Evolutionary conservation across 345 rosid genomes (phyloP), one percentile per base, ranked within the genome.

Genomic region (Populus simonii): DNA sequence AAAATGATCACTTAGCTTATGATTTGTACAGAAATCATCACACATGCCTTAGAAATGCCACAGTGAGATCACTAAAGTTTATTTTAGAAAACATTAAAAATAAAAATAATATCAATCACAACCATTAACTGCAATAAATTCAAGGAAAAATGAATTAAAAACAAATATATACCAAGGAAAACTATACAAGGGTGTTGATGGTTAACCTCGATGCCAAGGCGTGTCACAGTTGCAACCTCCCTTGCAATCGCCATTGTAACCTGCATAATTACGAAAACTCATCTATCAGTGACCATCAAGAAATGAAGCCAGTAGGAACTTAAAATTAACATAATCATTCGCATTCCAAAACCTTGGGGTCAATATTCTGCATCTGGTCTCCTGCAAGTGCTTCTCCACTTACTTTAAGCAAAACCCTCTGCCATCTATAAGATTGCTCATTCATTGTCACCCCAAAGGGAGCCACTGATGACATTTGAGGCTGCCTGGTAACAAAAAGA

Each of bases 311-410:
- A 47, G 49, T 25, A 61, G 23, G 79, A 74, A 72, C 45, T 29
- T 3, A 66, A 2, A 33, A 47, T 49, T 3, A 10, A 67, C 38
- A 74, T n/a, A 66, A 76, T 61, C 27, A 78, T 78, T 66, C 29
- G 53, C 35, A 27, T 78, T 11, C 12, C 33, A 55, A 17, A 84
- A 93, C 99, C 96, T 93, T 95, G 5, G 97, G 98, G 76, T 92
- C 97, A 61, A 95, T 93, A 69, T 93, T 93, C 80, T 95, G 97
- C 17, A 74, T 31, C 29, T 81, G 86, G 81, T 95, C 97, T 41
- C 99, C 98, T 0, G 98, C 97, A 76, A 95, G 98, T 73, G 99
- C 99, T 90, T 95, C 98, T 74, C 97, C 98, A 68, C 97, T 95
- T 57, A 93, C 99, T 87, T 95, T 95, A 76, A 95, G 99, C 86